Conservation (phyloP, 257 asterid species). For the Echites panduratus region DNA sequence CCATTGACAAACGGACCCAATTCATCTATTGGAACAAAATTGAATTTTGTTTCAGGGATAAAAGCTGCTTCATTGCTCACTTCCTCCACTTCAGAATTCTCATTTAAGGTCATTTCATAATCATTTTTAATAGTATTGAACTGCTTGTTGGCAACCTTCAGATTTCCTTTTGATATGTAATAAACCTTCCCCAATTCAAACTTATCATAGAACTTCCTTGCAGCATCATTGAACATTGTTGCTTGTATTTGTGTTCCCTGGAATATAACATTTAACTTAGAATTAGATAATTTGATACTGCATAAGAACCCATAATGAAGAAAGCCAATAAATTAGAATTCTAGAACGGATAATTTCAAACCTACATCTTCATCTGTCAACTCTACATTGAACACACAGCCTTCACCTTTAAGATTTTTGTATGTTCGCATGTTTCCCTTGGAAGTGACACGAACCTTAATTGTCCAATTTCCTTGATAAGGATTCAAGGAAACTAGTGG, state of each 20-base stretch:
- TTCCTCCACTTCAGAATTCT: slow-evolving; percentile 78
- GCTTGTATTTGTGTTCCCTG: slow-evolving; percentile 99
- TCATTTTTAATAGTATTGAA: slow-evolving; percentile 81
- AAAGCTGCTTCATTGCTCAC: slow-evolving; percentile 53
- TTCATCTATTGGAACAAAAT: slow-evolving; percentile 79
- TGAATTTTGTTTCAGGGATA: slow-evolving; percentile 69
- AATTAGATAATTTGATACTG: neutral
- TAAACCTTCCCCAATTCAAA: slow-evolving; percentile 90
- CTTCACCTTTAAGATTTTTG: slow-evolving; percentile 86
- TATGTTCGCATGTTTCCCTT: slow-evolving; percentile 74
- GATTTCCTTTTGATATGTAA: slow-evolving; percentile 80
- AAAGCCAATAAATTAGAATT: neutral
- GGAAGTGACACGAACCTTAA: slow-evolving; percentile 71
- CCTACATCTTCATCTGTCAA: slow-evolving; percentile 95
- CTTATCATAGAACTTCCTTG: slow-evolving; percentile 73
- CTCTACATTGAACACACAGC: slow-evolving; percentile 96
- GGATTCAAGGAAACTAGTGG: slow-evolving; percentile 92
- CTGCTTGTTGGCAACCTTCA: slow-evolving; percentile 85
- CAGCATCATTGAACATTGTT: slow-evolving; percentile 95
- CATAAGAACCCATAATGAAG: neutral
- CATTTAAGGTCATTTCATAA: slow-evolving; percentile 89
- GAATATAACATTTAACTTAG: slow-evolving; percentile 9
- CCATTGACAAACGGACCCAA: slow-evolving; percentile 82
- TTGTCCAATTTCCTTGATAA: slow-evolving; percentile 91
- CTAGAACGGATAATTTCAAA: neutral